phyloP scores from a whole-genome alignment of 176 grass and related monocot species.

The Tillandsia fasciculata region DNA sequence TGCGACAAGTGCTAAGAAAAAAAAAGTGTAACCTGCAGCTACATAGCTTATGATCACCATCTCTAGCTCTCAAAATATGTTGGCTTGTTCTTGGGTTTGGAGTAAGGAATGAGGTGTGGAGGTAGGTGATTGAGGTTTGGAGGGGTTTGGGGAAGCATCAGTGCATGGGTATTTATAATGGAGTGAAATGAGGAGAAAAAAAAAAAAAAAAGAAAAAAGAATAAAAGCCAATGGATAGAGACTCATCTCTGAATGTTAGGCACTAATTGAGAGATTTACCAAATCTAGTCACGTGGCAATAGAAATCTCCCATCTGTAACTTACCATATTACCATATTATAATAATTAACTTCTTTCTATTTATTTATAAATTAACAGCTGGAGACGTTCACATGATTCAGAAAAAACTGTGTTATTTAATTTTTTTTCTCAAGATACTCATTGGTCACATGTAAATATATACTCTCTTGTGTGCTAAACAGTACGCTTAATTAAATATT shows the following conservation, averaged over 20 bases:
- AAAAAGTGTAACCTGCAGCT: neutral
- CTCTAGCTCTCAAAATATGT: neutral
- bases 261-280: neutral
- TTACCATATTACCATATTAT: too few relatives aligned
- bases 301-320: neutral
- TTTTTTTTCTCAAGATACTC: too few relatives aligned
- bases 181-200: neutral
- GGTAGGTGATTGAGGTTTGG: neutral
- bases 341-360: too few relatives aligned
- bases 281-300: neutral
- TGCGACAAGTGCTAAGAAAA: conserved; percentile 4
- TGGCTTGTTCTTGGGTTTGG: neutral
- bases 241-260: neutral
- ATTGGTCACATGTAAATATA: too few relatives aligned
- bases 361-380: too few relatives aligned
- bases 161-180: neutral
- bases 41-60: neutral
- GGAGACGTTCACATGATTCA: too few relatives aligned
- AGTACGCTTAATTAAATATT: too few relatives aligned
- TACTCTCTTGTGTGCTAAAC: too few relatives aligned
- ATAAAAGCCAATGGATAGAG: neutral
- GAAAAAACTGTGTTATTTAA: too few relatives aligned
- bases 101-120: neutral
- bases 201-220: neutral
- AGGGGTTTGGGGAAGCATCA: neutral